Evolutionary conservation across 345 rosid species (phyloP).

Genomic region (Gossypium bickii): DNA sequence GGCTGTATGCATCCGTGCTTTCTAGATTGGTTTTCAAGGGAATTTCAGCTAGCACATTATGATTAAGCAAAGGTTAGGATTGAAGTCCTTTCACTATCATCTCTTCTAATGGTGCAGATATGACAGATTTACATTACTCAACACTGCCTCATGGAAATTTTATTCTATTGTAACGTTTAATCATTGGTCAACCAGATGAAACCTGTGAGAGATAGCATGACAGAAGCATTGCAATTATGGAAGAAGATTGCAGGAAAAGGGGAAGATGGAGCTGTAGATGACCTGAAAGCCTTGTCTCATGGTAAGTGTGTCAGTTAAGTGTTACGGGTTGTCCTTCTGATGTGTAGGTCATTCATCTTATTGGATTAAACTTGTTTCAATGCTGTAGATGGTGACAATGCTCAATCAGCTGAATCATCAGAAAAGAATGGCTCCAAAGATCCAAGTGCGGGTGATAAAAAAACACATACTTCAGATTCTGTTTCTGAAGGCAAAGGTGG

Average conservation of each 20-base stretch:
- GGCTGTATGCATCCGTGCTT: neutral
- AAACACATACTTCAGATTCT: conserved; percentile 38
- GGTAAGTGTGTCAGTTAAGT: conserved; percentile 34
- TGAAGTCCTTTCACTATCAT: neutral
- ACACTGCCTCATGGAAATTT: conserved; percentile 8
- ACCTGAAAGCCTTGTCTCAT: conserved; percentile 51
- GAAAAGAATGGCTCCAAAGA: conserved; percentile 45
- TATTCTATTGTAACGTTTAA: conserved; percentile 7
- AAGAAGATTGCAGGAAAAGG: conserved; percentile 78
- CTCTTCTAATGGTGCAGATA: neutral
- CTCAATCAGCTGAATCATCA: conserved; percentile 33
- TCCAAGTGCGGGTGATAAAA: conserved; percentile 33
- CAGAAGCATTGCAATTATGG: conserved; percentile 92
- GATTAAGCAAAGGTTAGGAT: neutral
- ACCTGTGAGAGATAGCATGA: conserved; percentile 92
- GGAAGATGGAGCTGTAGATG: conserved; percentile 55
- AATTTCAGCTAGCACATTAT: neutral
- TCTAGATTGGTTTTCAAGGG: conserved; percentile 5
- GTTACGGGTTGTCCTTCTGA: conserved; percentile 5
- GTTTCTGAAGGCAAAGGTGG: conserved; percentile 54
- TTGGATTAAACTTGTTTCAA: neutral
- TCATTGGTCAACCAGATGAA: conserved; percentile 63
- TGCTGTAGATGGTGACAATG: conserved; percentile 33
- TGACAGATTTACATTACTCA: neutral
- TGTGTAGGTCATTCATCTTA: conserved; percentile 4